These are phyloP conservation scores for Fusarium torulosum DNA, from an alignment of 2,329 filamentous ascomycete genomes.

Conservation along the genomic window DNA sequence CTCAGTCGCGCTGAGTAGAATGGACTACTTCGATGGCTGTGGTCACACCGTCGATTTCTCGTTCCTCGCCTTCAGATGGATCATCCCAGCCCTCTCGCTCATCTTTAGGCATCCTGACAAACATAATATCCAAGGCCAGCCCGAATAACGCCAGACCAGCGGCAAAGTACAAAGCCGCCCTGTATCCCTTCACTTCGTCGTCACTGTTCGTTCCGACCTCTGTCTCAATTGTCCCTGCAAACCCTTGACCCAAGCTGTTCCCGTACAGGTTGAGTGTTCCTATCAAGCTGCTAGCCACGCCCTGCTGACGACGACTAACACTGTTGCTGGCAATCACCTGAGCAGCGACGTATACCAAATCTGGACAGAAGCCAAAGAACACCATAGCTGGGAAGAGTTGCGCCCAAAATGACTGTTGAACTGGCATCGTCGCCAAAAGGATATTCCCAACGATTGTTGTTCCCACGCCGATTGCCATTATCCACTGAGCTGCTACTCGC, in stretches of 20 bases:
- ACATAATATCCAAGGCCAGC: conserved; percentile 7
- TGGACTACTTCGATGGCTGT: conserved; percentile 10
- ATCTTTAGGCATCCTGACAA: conserved; percentile 27
- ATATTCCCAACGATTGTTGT: conserved; percentile 17
- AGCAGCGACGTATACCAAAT: conserved; percentile 63
- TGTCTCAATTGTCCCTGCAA: conserved; percentile 53
- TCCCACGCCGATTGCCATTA: conserved; percentile 59
- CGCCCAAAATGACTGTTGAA: conserved; percentile 57
- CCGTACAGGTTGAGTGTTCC: conserved; percentile 55
- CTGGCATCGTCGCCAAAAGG: conserved; percentile 57
- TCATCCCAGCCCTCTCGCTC: conserved; percentile 29
- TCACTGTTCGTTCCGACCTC: conserved; percentile 20
- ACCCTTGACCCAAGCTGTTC: conserved; percentile 50
- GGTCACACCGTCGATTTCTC: conserved; percentile 6
- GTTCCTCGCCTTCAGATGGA: background rate
- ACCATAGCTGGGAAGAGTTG: conserved; percentile 57
- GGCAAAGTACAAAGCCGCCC: conserved; percentile 25
- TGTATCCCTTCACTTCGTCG: conserved; percentile 9
- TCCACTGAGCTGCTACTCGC: conserved; percentile 60
- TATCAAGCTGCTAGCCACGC: conserved; percentile 63
- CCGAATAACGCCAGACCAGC: conserved; percentile 16
- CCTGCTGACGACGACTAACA: conserved; percentile 62
- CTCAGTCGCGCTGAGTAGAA: background rate
- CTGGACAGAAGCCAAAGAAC: conserved; percentile 56
- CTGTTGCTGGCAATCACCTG: conserved; percentile 67